phyloP scores from a whole-genome alignment of 495 filamentous ascomycete genomes.

The Clavariopsis aquatica region DNA sequence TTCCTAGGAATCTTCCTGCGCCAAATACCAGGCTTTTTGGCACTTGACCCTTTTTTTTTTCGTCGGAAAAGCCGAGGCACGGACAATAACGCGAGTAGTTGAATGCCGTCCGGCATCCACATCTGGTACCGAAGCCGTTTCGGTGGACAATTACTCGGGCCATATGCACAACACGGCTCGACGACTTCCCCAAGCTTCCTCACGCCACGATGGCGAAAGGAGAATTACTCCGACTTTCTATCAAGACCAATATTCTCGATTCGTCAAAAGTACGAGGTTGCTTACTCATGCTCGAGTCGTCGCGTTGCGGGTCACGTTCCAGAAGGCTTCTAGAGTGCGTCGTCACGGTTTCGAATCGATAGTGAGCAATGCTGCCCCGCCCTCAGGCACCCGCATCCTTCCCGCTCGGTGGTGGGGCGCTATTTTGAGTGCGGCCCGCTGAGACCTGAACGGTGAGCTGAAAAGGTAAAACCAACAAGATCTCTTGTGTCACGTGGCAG shows the following conservation, averaged over 20 bases:
- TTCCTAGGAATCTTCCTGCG: not conserved
- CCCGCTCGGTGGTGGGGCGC: slow-evolving; percentile 4
- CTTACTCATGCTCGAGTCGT: not conserved
- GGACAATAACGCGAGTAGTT: not conserved
- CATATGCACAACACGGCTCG: not conserved
- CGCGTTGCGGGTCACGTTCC: not conserved
- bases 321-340: slow-evolving; percentile 11
- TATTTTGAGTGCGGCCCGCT: slow-evolving; percentile 1
- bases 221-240: not conserved
- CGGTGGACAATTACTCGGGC: not conserved
- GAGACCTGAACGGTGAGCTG: not conserved
- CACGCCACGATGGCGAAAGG: not conserved
- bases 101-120: slow-evolving; percentile 1
- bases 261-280: not conserved
- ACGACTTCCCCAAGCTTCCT: not conserved
- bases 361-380: not conserved
- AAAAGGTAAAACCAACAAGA: not conserved
- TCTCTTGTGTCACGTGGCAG: slow-evolving; percentile 17
- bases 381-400: not conserved
- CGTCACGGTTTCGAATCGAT: not conserved
- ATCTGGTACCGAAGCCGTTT: slow-evolving; percentile 4
- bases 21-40: not conserved
- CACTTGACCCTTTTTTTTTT: not conserved
- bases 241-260: not conserved
- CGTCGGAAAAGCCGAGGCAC: slow-evolving; percentile 1